Conservation (phyloP, 1,284 basidiomycete species). For the Filobasidium uniguttulatum region DNA sequence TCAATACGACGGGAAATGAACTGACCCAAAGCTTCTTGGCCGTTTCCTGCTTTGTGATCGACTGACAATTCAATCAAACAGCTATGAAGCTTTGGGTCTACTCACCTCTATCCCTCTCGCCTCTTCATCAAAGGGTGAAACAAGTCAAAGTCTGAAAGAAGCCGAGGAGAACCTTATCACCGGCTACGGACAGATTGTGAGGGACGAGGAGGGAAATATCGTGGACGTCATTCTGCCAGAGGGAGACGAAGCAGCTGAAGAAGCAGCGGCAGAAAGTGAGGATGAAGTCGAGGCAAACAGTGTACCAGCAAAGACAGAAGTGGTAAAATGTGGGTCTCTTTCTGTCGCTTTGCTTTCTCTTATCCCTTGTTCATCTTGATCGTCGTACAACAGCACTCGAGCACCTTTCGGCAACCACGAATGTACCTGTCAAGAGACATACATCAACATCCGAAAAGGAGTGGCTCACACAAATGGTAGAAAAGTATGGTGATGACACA, state of each 20-base stretch:
- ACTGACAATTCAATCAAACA: constrained; percentile 5
- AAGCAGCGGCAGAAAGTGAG: constrained; percentile 26
- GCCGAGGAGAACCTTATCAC: constrained; percentile 10
- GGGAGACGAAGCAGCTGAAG: constrained; percentile 38
- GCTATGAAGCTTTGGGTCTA: constrained; percentile 35
- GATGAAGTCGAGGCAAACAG: constrained; percentile 25
- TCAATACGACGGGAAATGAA: background rate
- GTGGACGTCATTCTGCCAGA: constrained; percentile 59
- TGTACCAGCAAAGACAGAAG: constrained; percentile 35
- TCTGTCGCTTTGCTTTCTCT: background rate
- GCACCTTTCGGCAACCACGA: constrained; percentile 23
- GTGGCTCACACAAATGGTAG: constrained; percentile 56
- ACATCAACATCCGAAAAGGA: constrained; percentile 54
- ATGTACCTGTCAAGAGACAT: constrained; percentile 45
- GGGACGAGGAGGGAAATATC: constrained; percentile 69
- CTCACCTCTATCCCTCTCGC: constrained; percentile 32
- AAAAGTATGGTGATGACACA: constrained; percentile 58
- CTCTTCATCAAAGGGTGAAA: constrained; percentile 9
- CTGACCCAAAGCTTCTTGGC: background rate
- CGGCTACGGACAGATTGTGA: constrained; percentile 70
- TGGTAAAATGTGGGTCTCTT: constrained; percentile 33
- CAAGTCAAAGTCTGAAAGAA: constrained; percentile 6
- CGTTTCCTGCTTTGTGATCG: no score
- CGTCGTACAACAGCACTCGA: constrained; percentile 25
- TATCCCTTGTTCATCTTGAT: background rate